A percentile compares a stretch with the other conserved stretches of the same genome.
Conservation (phyloP, 306 rosid genomes). For the Purshia tridentata region DNA sequence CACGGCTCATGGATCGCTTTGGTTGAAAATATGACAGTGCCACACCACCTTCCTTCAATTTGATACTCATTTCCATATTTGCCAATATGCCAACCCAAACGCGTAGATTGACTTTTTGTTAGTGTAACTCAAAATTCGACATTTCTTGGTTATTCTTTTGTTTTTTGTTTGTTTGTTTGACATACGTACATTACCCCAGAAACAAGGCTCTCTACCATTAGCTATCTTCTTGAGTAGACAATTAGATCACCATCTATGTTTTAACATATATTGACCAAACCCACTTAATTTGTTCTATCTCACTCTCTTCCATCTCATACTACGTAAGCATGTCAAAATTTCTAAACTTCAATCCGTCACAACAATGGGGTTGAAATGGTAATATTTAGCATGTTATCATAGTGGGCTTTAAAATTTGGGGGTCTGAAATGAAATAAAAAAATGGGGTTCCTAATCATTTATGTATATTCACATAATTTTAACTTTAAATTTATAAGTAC, state of each 20-base stretch:
- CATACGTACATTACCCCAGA: neutral
- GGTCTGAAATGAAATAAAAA: too few species aligned
- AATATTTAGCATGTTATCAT: too few species aligned
- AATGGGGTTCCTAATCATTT: too few species aligned
- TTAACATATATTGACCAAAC: constrained; percentile 2
- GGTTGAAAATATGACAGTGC: constrained; percentile 3
- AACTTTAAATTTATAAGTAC: too few species aligned
- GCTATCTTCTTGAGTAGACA: neutral
- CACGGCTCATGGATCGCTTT: constrained; percentile 1
- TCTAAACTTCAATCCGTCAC: too few species aligned
- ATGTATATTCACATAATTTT: too few species aligned
- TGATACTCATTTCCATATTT: neutral
- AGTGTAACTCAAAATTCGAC: constrained; percentile 4
- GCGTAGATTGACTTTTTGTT: neutral
- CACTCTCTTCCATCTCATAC: neutral
- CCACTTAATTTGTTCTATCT: neutral
- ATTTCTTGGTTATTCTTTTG: neutral
- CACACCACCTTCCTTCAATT: neutral
- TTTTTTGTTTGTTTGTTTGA: constrained; percentile 3
- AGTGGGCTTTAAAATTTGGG: too few species aligned
- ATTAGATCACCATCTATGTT: neutral
- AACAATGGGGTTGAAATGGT: too few species aligned
- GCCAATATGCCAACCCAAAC: neutral
- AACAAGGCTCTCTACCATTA: neutral
- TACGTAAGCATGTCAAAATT: neutral